Conservation (phyloP, 2,329 filamentous ascomycete genomes). For the Onygenales sp. region DNA sequence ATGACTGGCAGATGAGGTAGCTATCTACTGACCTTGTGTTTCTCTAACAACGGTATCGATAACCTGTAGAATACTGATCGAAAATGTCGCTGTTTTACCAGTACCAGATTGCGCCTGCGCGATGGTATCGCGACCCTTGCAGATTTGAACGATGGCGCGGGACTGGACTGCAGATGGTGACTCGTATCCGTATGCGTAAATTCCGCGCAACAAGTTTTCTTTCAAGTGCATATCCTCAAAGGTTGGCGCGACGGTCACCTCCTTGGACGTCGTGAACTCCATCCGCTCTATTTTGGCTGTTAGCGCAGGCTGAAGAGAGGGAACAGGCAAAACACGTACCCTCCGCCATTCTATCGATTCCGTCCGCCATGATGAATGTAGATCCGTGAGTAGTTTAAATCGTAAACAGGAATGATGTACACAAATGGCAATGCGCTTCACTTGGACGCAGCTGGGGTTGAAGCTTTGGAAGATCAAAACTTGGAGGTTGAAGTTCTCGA, state of each 20-base stretch:
- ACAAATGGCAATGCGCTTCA: not conserved
- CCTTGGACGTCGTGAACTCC: constrained; percentile 97
- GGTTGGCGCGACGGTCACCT: constrained; percentile 85
- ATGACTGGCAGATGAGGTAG: not conserved
- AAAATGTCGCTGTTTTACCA: constrained; percentile 93
- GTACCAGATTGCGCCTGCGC: constrained; percentile 96
- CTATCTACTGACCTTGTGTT: constrained; percentile 53
- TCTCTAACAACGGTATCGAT: constrained; percentile 90
- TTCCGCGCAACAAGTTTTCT: constrained; percentile 90
- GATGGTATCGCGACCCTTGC: constrained; percentile 97
- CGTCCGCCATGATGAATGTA: constrained; percentile 68
- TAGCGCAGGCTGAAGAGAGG: not conserved
- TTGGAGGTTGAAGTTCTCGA: not conserved
- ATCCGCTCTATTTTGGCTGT: constrained; percentile 59
- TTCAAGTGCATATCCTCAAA: constrained; percentile 96
- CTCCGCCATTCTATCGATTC: constrained; percentile 84
- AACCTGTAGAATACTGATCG: constrained; percentile 90
- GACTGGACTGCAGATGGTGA: constrained; percentile 97
- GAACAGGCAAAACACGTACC: constrained; percentile 23
- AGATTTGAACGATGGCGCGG: constrained; percentile 95
- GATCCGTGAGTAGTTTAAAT: not conserved
- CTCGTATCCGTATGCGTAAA: constrained; percentile 98
- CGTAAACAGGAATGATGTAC: not conserved
- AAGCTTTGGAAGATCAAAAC: not conserved
- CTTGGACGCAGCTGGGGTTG: not conserved